These are phyloP conservation scores for Arthrobotrys sphaeroides DNA, from an alignment of 2,329 filamentous ascomycete species.

Conservation along the genomic window DNA sequence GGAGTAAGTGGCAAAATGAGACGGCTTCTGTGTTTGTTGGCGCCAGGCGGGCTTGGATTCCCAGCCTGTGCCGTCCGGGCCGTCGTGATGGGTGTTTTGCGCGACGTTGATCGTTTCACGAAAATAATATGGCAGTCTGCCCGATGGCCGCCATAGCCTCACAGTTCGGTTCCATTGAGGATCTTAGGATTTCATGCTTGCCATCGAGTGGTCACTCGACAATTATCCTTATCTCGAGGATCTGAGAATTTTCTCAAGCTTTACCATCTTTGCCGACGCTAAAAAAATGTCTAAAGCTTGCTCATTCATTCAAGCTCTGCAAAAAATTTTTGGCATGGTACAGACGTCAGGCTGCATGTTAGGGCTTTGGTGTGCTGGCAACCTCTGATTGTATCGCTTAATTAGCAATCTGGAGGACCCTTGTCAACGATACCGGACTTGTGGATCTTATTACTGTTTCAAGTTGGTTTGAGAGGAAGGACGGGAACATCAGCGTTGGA, in stretches of 20 bases:
- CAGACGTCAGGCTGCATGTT: constrained; percentile 51
- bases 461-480: not conserved
- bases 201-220: not conserved
- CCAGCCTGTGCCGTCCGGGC: not conserved
- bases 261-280: not conserved
- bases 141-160: not conserved
- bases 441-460: not conserved
- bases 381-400: constrained; percentile 51
- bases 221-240: constrained; percentile 14
- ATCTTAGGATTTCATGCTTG: constrained; percentile 6
- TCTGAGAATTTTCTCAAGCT: not conserved
- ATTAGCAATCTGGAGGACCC: not conserved
- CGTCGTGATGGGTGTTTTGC: constrained; percentile 16
- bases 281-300: not conserved
- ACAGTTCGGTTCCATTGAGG: not conserved
- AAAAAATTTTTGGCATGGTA: not conserved
- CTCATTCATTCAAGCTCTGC: not conserved
- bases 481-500: not conserved
- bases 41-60: constrained; percentile 26
- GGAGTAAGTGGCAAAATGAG: constrained; percentile 23
- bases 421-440: too few species aligned
- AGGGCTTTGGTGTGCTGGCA: constrained; percentile 48
- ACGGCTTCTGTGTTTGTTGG: constrained; percentile 19
- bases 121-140: too few species aligned
- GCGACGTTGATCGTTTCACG: constrained; percentile 38